A percentile compares a stretch with the other conserved stretches of the same genome.
Evolutionary conservation across 306 rosid species (phyloP).

Genomic region (Rubus idaeus): DNA sequence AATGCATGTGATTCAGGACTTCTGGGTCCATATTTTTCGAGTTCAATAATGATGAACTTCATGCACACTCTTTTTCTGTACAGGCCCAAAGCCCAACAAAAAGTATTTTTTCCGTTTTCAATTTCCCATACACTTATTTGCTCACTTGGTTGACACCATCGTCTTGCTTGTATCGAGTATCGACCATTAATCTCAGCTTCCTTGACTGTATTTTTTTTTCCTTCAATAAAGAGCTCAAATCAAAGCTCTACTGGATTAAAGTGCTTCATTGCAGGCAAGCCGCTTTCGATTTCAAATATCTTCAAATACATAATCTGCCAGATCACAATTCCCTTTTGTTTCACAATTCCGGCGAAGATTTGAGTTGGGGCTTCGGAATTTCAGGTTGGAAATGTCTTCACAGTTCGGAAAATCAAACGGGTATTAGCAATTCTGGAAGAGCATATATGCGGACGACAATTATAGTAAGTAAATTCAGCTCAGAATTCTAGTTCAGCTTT

Average conservation of each 20-base stretch:
- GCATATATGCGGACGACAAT: background rate
- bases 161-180: too few relatives aligned
- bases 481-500: background rate
- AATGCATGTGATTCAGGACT: too few relatives aligned
- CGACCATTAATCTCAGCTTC: background rate
- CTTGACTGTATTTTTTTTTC: background rate
- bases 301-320: background rate
- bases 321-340: background rate
- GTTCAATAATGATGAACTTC: too few relatives aligned
- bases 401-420: background rate
- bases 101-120: background rate
- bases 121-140: background rate
- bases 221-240: background rate
- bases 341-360: background rate
- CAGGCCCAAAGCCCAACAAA: background rate
- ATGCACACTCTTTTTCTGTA: too few relatives aligned
- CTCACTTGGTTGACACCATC: background rate
- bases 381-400: background rate
- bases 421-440: background rate
- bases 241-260: background rate
- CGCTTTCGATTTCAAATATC: background rate
- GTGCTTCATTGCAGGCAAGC: background rate
- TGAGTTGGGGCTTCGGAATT: background rate
- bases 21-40: too few relatives aligned
- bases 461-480: background rate